Base-by-base conservation (phyloP, 2,329 filamentous ascomycete genomes). In the Xylaria sp. region DNA sequence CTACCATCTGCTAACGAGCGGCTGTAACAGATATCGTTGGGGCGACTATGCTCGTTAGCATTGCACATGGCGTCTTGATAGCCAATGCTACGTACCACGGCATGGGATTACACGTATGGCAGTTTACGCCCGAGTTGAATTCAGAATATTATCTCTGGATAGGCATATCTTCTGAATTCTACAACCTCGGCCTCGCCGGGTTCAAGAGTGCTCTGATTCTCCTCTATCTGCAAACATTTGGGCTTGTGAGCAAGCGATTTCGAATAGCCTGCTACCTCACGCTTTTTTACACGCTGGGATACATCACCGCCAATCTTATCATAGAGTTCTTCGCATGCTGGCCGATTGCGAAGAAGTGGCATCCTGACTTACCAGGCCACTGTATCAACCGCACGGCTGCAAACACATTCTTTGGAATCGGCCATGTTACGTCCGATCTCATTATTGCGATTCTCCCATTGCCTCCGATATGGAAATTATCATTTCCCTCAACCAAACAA, bases 261-360 rank as follows among this genome's bases (percentile, higher is more conserved):
- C 61, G 70, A n/a, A 66, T 70, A 38, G 66, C 67, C 17, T 74
- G 71, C 58, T 73, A 74, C 51, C 46, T 69, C 51, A 63, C 70
- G n/a, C 56, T 74, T 4, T 72, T 73, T 50, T 74, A 72, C 14
- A 80, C 75, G 69, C 84, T 86, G 25, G 87, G 83, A 60, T 86
- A 77, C 0, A 84, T 89, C 14, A 91, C 81, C 42, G 89, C 84
- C 58, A 85, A 76, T 71, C 90, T 83, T 2, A 88, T 74, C 17
- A 65, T 64, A 19, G 68, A 74, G 52, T 73, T 74, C 43, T 66
- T 74, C 25, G 72, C 71, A 25, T 74, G 72, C 63, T 57, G 65
- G 52, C 72, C 72, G 8, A 70, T 73, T 35, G 64, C 57, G 38
- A 74, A 73, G 63, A 72, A 69, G 58, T 74, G 72, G 72, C 42